phyloP scores from a whole-genome alignment of 768 basidiomycete genomes.

The Panaeolus cyanescens region DNA sequence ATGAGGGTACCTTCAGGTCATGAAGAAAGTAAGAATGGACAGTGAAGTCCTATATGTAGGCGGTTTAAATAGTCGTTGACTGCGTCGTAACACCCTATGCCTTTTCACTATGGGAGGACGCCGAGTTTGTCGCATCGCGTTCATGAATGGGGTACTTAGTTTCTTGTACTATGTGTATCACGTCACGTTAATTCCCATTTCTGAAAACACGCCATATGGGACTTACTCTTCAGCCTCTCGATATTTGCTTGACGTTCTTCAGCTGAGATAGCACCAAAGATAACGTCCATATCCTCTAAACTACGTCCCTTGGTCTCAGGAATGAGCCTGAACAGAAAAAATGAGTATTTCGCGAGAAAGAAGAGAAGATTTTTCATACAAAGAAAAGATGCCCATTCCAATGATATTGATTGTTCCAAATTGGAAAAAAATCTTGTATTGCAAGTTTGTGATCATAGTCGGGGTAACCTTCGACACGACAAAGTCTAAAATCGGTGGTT shows the following conservation, averaged over 20 bases:
- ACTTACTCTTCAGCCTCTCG: conserved; percentile 38
- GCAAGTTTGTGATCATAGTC: conserved; percentile 56
- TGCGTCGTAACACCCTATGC: neutral
- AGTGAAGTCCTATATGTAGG: neutral
- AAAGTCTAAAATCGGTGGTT: conserved; percentile 64
- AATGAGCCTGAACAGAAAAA: conserved; percentile 38
- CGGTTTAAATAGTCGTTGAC: neutral
- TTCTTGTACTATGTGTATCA: neutral
- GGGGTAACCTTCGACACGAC: conserved; percentile 77
- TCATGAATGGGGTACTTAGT: neutral
- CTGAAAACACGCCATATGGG: neutral
- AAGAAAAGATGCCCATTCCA: conserved; percentile 67
- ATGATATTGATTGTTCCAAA: conserved; percentile 75
- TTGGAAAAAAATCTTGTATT: conserved; percentile 78
- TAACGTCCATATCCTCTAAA: conserved; percentile 54
- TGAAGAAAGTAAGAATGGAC: neutral
- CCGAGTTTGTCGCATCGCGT: neutral
- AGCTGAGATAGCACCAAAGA: conserved; percentile 56
- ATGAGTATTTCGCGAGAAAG: neutral
- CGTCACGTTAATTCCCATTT: neutral
- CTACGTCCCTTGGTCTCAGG: conserved; percentile 63
- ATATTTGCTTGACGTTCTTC: conserved; percentile 59
- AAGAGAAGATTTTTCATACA: conserved; percentile 45
- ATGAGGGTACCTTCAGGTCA: neutral
- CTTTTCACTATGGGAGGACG: neutral